phyloP scores from a whole-genome alignment of 1,284 basidiomycete species.

The Ustilago bromivora region DNA sequence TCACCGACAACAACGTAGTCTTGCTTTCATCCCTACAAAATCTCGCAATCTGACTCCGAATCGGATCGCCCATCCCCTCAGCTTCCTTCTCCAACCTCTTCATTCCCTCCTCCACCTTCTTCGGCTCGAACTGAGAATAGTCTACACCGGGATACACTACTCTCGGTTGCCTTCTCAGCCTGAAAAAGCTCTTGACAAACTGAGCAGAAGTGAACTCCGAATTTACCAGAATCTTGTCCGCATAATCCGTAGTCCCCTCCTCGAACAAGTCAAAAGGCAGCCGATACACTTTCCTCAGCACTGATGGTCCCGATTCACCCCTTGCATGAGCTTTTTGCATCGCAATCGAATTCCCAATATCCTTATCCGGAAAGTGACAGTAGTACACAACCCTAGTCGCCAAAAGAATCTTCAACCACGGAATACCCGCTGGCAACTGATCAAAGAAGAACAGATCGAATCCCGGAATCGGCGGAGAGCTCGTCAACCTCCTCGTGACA shows the following conservation, averaged over 20 bases:
- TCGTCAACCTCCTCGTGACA: slow-evolving; percentile 47
- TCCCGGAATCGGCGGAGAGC: slow-evolving; percentile 66
- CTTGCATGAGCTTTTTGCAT: slow-evolving; percentile 67
- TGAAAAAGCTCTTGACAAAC: slow-evolving; percentile 81
- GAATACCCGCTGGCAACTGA: slow-evolving; percentile 91
- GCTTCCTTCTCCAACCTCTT: slow-evolving; percentile 72
- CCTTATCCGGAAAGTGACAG: slow-evolving; percentile 90
- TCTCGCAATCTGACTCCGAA: slow-evolving; percentile 23
- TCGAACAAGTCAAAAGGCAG: slow-evolving; percentile 91
- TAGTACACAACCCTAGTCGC: slow-evolving; percentile 90
- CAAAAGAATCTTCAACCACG: slow-evolving; percentile 79
- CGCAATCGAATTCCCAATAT: slow-evolving; percentile 75
- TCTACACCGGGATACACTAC: slow-evolving; percentile 91
- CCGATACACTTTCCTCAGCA: slow-evolving; percentile 74
- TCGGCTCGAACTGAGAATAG: slow-evolving; percentile 28
- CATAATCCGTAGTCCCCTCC: slow-evolving; percentile 87
- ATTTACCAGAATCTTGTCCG: slow-evolving; percentile 91
- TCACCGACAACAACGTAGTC: slow-evolving; percentile 87
- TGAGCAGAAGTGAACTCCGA: slow-evolving; percentile 80
- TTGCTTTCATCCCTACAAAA: slow-evolving; percentile 57
- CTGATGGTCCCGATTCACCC: slow-evolving; percentile 52
- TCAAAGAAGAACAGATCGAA: slow-evolving; percentile 92
- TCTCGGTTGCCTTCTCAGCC: slow-evolving; percentile 76
- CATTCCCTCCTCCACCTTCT: slow-evolving; percentile 38
- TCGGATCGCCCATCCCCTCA: slow-evolving; percentile 28